Percentiles rank a stretch among this genome's conserved stretches.
These are phyloP conservation scores for Aspergillus cejpii DNA, from an alignment of 2,329 filamentous ascomycete species.

Conservation along the genomic window DNA sequence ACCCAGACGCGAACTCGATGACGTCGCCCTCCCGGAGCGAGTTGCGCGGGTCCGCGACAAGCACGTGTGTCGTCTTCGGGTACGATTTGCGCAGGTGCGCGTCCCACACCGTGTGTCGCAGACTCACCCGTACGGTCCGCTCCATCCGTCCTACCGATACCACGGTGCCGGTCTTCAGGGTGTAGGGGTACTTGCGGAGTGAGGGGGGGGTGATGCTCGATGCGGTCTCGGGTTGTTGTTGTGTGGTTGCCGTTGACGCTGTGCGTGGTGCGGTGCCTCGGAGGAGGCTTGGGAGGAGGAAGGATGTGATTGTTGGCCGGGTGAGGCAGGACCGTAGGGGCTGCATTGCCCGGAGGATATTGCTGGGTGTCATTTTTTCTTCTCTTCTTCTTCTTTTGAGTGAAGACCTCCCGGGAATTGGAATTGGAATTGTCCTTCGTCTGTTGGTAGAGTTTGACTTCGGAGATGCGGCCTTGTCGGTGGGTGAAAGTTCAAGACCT, in stretches of 20 bases:
- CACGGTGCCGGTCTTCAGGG: slow-evolving; percentile 36
- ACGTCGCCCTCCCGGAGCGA: slow-evolving; percentile 41
- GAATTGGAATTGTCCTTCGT: background rate
- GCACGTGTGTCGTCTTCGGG: slow-evolving; percentile 28
- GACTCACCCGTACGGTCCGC: slow-evolving; percentile 35
- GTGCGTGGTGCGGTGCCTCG: slow-evolving; percentile 10
- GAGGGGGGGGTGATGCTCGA: slow-evolving; percentile 17
- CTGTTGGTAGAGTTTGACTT: background rate
- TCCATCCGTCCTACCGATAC: slow-evolving; percentile 39
- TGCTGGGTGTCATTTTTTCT: slow-evolving; percentile 25
- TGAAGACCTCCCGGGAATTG: no score
- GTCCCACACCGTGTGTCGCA: slow-evolving; percentile 33
- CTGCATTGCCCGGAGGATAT: slow-evolving; percentile 28
- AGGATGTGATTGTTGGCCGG: slow-evolving; percentile 21
- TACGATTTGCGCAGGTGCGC: slow-evolving; percentile 35
- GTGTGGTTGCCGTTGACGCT: slow-evolving; percentile 8
- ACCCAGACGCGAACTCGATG: slow-evolving; percentile 40
- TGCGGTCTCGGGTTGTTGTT: slow-evolving; percentile 9
- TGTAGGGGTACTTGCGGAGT: slow-evolving; percentile 33
- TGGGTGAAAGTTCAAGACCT: slow-evolving; percentile 2
- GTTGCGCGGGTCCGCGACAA: slow-evolving; percentile 38
- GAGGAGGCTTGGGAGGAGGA: slow-evolving; percentile 16
- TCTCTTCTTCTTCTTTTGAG: no score
- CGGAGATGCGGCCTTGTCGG: background rate
- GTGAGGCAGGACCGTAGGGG: slow-evolving; percentile 26